Conservation (phyloP, 306 rosid genomes). For the Ochetophila trinervis region DNA sequence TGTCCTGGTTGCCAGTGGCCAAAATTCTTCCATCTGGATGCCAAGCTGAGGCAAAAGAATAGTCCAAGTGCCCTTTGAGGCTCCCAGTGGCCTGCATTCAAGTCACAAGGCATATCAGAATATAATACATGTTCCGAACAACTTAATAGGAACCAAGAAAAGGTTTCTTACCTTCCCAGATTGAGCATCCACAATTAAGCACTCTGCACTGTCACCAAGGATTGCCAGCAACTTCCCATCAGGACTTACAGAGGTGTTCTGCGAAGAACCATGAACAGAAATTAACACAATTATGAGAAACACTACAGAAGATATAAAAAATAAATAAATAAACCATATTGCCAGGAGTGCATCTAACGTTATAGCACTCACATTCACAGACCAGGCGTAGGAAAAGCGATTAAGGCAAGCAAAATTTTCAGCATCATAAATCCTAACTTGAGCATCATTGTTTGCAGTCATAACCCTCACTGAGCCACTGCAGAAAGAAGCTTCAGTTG, state of each 20-base stretch:
- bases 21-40: slow-evolving; percentile 81
- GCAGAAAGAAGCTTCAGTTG: slow-evolving; percentile 31
- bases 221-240: slow-evolving; percentile 79
- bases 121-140: background rate
- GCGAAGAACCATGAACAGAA: slow-evolving; percentile 16
- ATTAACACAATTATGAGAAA: background rate
- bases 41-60: slow-evolving; percentile 93
- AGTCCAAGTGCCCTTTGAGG: slow-evolving; percentile 87
- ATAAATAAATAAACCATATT: background rate
- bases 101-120: background rate
- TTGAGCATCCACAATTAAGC: slow-evolving; percentile 71
- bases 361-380: slow-evolving; percentile 82
- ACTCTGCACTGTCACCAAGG: slow-evolving; percentile 82
- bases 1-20: slow-evolving; percentile 97
- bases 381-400: slow-evolving; percentile 76
- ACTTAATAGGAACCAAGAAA: background rate
- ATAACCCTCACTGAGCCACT: slow-evolving; percentile 71
- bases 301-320: background rate
- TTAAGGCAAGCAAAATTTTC: slow-evolving; percentile 59
- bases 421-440: slow-evolving; percentile 64
- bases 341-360: slow-evolving; percentile 8
- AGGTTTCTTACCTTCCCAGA: slow-evolving; percentile 56
- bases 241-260: slow-evolving; percentile 77
- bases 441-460: slow-evolving; percentile 86
- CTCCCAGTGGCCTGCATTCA: slow-evolving; percentile 45